Evolutionary conservation across 2,329 filamentous ascomycete genomes (phyloP), one percentile per base, ranked within the genome.

Genomic region (Fusarium staphyleae): DNA sequence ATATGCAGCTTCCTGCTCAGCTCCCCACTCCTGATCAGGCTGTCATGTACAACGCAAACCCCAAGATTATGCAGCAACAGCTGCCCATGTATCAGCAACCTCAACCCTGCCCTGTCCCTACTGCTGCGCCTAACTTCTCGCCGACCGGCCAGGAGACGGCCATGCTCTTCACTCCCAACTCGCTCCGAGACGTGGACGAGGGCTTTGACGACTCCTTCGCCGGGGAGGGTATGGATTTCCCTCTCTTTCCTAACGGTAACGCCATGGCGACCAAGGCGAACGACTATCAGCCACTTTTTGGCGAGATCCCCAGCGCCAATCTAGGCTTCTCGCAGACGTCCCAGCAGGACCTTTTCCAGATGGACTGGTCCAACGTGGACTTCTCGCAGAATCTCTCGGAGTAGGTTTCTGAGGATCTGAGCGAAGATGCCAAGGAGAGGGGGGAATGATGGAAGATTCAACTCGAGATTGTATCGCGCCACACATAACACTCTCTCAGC

Each of bases 91-190:
- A 67, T 49, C 63, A 64, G 45, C 36, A 55, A 2, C 35, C 57
- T 15, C 63, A 66, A 36, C 66, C 75, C 15, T 72, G 55, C 24
- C 48, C 57, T 13, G 45, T 59, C 10, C 61, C 63, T 7, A 42
- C 64, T 35, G 55, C 52, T 60, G 58, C 75, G 26, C 74, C 79
- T 19, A 87, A 90, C 55, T 81, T 91, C 56, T 91, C 88, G 3
- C 87, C 88, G 8, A 79, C 80, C 47, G 88, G 86, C 5, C 87
- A 90, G 65, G 81, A 82, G 29, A 86, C 88, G 54, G 76, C 85
- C 2, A 89, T 90, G 75, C 80, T 91, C 26, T 88, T 81, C 72
- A 88, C 88, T 9, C 86, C 88, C 40, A 80, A 80, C 34, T 87
- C 86, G 0, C 72, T 85, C 54, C 76, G 77, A 14, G 81, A 84